These are phyloP conservation scores for Chytriomyces confervae DNA, from an alignment of 192 early-diverging fungal genomes.

Conservation along the genomic window DNA sequence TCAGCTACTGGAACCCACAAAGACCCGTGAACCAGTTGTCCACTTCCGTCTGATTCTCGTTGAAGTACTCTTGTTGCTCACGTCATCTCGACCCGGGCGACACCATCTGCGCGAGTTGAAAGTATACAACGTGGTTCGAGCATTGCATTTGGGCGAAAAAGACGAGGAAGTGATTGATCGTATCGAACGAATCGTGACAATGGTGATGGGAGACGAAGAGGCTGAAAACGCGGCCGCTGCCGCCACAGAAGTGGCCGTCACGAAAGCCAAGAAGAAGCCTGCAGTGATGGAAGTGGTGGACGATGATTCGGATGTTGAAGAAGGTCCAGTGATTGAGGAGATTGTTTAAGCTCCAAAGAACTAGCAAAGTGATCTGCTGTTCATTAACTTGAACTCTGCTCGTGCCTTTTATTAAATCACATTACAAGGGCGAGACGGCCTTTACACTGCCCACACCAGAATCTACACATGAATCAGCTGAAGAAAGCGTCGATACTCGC, in stretches of 20 bases:
- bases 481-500: slow-evolving; percentile 7
- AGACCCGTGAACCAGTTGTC: slow-evolving; percentile 83
- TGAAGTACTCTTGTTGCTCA: slow-evolving; percentile 82
- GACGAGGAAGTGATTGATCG: slow-evolving; percentile 73
- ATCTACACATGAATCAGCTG: slow-evolving; percentile 13
- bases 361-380: background rate
- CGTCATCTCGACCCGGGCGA: slow-evolving; percentile 75
- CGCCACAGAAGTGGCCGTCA: slow-evolving; percentile 4
- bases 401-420: too few species aligned
- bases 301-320: slow-evolving; percentile 39
- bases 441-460: background rate
- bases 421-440: background rate
- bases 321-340: slow-evolving; percentile 43
- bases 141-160: slow-evolving; percentile 77
- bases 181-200: slow-evolving; percentile 80
- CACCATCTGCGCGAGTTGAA: slow-evolving; percentile 79
- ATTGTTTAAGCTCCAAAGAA: slow-evolving; percentile 24
- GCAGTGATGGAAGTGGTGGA: slow-evolving; percentile 41
- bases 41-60: slow-evolving; percentile 74
- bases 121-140: slow-evolving; percentile 86
- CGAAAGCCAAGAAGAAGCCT: slow-evolving; percentile 27
- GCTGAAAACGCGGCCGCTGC: background rate
- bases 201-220: slow-evolving; percentile 66
- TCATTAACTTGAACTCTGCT: too few species aligned
- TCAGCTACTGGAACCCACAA: slow-evolving; percentile 80